phyloP scores from a whole-genome alignment of 768 basidiomycete genomes.

The Termitomyces sp. region DNA sequence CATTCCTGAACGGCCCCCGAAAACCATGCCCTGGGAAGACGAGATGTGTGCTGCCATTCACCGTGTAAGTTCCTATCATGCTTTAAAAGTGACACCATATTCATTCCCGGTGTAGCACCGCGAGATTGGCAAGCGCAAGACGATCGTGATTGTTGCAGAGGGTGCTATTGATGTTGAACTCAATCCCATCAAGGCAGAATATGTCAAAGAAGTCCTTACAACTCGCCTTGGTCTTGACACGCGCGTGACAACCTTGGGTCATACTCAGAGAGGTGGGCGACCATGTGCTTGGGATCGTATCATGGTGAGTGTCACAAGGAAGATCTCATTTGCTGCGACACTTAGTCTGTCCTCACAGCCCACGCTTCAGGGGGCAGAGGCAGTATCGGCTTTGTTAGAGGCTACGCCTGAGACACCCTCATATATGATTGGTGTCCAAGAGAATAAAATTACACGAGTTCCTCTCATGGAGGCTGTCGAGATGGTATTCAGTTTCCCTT shows the following conservation, averaged over 20 bases:
- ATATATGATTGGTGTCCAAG: slow-evolving; percentile 94
- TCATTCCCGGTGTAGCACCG: slow-evolving; percentile 62
- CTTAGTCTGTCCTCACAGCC: slow-evolving; percentile 50
- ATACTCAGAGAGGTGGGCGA: slow-evolving; percentile 92
- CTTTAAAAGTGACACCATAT: background rate
- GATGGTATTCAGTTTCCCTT: slow-evolving; percentile 45
- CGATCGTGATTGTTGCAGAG: slow-evolving; percentile 97
- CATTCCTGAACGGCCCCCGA: slow-evolving; percentile 91
- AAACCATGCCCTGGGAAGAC: slow-evolving; percentile 79
- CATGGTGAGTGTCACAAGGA: slow-evolving; percentile 50
- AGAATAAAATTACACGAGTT: slow-evolving; percentile 92
- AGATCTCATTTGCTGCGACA: background rate
- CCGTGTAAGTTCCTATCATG: slow-evolving; percentile 45
- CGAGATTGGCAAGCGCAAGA: slow-evolving; percentile 90
- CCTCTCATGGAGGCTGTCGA: slow-evolving; percentile 92
- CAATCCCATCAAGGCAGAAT: slow-evolving; percentile 88
- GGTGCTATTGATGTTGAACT: slow-evolving; percentile 87
- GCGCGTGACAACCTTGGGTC: slow-evolving; percentile 93
- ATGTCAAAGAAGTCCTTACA: slow-evolving; percentile 86
- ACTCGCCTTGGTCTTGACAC: slow-evolving; percentile 91
- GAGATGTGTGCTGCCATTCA: slow-evolving; percentile 86
- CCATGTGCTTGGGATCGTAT: slow-evolving; percentile 94
- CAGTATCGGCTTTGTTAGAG: slow-evolving; percentile 83
- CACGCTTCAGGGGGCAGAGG: slow-evolving; percentile 93
- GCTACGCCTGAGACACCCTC: slow-evolving; percentile 88